Evolutionary conservation across 176 grass and related monocot genomes (phyloP), one percentile per base, ranked within the genome.

Genomic region (Areca catechu): DNA sequence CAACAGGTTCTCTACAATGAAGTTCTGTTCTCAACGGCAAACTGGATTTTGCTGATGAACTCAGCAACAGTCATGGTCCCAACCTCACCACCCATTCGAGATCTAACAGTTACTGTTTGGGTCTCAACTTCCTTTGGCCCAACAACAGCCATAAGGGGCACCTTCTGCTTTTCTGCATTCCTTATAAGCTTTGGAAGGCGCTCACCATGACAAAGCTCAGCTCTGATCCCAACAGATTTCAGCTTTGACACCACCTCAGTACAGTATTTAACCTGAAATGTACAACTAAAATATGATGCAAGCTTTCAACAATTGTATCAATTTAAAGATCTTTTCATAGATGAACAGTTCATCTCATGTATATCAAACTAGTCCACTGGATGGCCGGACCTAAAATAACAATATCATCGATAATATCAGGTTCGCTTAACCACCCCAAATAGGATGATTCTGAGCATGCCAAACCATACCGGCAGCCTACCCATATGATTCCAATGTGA

Each of bases 101-200:
- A 92, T 34, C 88, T 84, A 66, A 92, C 76, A 57, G 93, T 89
- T 23, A 98, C 71, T 7, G 79, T 85, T 63, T 49, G 71, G 21
- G 67, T 63, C 23, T 98, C 51, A 16, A 85, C 88, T 85, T 98
- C 93, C 58, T 92, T 92, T 16, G 88, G 93, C 14, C 93, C 93
- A 48, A 77, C 76, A 22, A 95, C 93, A 20, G 81, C 87, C 93
- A 98, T 98, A 16, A 98, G 72, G 21, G 87, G 93, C 50, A 98
- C 79, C 72, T 92, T 92, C 25, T 92, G 87, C 34, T 72, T 92
- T 53, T 88, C 93, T 5, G 93, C 83, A 19, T 77, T 86, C 51
- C 90, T 81, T 64, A 95, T 77, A 79, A 95, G 83, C 63, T 98
- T 98, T 3, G 93, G 93, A 28, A 98, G 73, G 56, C 88, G 80